Evolutionary conservation across 352 stramenopile genomes (phyloP).

Genomic region (Blastocystis sp.): DNA sequence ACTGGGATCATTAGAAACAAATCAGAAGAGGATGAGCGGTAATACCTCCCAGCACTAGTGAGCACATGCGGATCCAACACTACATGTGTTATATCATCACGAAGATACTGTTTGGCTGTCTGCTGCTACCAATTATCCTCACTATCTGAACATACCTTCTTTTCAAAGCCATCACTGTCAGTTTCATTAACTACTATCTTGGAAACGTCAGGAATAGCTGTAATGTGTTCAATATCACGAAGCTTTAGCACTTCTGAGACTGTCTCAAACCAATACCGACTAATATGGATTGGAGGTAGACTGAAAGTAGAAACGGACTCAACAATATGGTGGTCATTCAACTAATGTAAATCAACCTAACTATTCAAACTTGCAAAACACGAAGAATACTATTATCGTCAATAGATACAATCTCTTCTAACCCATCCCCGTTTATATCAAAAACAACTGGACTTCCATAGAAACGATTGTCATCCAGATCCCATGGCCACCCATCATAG

Average conservation of each 20-base stretch:
- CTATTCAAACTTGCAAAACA: not conserved
- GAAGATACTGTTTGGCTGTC: not conserved
- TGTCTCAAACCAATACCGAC: constrained; percentile 46
- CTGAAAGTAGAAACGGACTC: not conserved
- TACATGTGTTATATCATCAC: not conserved
- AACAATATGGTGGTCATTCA: not conserved
- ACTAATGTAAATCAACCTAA: not conserved
- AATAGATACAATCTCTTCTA: constrained; percentile 38
- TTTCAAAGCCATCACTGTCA: not conserved
- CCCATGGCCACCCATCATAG: not conserved
- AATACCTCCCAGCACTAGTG: not conserved
- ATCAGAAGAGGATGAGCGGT: not conserved
- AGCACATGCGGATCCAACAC: constrained; percentile 37
- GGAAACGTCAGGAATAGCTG: too few relatives aligned
- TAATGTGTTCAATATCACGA: not conserved
- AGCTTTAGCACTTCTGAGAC: not conserved
- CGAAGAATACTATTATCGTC: not conserved
- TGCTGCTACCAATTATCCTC: not conserved
- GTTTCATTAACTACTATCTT: not conserved
- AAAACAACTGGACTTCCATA: not conserved
- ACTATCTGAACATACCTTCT: not conserved
- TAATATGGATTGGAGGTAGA: not conserved
- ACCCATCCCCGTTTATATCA: not conserved
- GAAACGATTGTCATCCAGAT: not conserved
- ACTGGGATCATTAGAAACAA: constrained; percentile 30